Base-by-base conservation (phyloP, 768 basidiomycete genomes). In the Termitomyces sp. region DNA sequence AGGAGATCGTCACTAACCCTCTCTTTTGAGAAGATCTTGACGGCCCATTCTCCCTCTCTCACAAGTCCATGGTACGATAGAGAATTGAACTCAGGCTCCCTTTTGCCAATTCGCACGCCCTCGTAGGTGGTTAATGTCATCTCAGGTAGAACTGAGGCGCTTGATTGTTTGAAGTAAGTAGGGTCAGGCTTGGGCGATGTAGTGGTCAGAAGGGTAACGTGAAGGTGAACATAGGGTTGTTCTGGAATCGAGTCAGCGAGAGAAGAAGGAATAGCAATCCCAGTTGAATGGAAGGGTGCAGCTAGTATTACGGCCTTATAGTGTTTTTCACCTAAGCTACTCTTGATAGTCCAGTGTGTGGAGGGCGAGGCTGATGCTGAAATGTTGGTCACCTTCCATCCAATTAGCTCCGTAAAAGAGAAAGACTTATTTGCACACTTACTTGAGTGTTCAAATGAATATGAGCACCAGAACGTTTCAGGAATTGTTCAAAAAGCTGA, bases 201-300 rank as follows among this genome's bases (percentile, higher is more conserved):
- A 2, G 96, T 98, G n/a, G 87, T 81, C 41, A 98, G 77, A 23
- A 94, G 80, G 10, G 96, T 97, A 53, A 96, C 94, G 68, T 95
- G 91, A 2, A 98, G 84, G 63, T 81, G 84, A 50, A 93, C 81
- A 69, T 96, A 97, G 23, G 87, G 85, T 63, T 91, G 88, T 40
- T 76, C 67, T 2, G 88, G 86, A 35, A 94, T 82, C 50, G 77
- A 77, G 3, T 77, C 70, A 5, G 80, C 68, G 33, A 88, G 69
- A 18, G 80, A 67, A 5, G 70, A 54, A 4, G 86, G 79, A 28
- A 90, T 70, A 5, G 68, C 66, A 62, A 92, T 88, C 14, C 72
- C 74, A 2, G 89, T 80, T 30, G 79, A 83, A 71, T 91, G 86
- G 77, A 86, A 90, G 2, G 96, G 96, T 1, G 93, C 87, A 2